Evolutionary conservation across 306 rosid species (phyloP).

Genomic region (Castanospermum australe): DNA sequence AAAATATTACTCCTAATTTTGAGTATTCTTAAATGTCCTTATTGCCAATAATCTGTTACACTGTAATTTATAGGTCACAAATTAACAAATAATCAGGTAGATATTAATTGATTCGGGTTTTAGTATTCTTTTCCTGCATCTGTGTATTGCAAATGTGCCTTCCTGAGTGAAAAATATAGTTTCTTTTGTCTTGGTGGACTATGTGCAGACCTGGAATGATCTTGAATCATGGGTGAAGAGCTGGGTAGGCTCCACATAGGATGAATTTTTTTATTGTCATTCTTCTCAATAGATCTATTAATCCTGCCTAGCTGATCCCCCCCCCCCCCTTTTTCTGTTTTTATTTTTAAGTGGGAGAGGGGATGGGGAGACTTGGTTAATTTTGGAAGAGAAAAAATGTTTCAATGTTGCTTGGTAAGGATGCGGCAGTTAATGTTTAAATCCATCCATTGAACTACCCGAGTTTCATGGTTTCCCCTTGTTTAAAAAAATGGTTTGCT

Average conservation of each 20-base stretch:
- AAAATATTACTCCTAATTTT: neutral
- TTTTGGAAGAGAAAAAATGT: neutral
- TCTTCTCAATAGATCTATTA: neutral
- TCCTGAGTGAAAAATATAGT: conserved; percentile 4
- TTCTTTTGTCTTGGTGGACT: conserved; percentile 4
- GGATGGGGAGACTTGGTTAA: neutral
- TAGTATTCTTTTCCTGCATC: neutral
- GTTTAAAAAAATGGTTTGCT: conserved; percentile 5
- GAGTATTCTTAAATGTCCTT: neutral
- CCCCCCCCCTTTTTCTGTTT: neutral
- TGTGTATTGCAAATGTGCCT: neutral
- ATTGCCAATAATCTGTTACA: neutral
- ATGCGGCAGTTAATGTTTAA: neutral
- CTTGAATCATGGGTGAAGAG: conserved; percentile 22
- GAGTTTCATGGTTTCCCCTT: neutral
- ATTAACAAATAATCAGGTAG: neutral
- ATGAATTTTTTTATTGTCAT: conserved; percentile 9
- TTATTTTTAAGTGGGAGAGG: neutral
- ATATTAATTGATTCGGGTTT: neutral
- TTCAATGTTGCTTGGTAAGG: neutral
- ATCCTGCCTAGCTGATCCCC: neutral
- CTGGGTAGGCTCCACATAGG: neutral
- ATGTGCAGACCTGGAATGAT: conserved; percentile 8
- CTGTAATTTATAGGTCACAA: neutral
- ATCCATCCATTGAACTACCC: neutral